A percentile compares a stretch with the other conserved stretches of the same genome.
phyloP scores from a whole-genome alignment of 805 yeast species.

The Wickerhamiella shivajii region DNA sequence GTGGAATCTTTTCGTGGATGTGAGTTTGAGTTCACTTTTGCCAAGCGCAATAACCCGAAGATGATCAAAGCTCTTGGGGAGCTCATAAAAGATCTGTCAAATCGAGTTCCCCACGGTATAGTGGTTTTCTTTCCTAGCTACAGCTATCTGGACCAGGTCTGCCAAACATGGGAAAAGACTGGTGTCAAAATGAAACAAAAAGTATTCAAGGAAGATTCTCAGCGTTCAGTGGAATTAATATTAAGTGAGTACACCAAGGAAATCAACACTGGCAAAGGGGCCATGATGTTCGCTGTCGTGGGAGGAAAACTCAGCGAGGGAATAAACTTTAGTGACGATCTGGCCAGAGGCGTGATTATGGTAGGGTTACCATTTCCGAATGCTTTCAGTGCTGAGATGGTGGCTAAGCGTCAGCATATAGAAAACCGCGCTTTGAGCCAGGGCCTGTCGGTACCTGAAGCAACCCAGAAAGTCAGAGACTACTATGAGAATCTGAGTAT shows the following conservation, averaged over 20 bases:
- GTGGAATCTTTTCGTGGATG: conserved; percentile 18
- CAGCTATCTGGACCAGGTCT: conserved; percentile 42
- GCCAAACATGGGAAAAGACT: conserved; percentile 36
- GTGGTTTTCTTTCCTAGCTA: conserved; percentile 83
- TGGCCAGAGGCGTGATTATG: conserved; percentile 81
- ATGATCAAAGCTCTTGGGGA: conserved; percentile 40
- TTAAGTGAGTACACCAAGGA: conserved; percentile 37
- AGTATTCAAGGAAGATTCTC: conserved; percentile 40
- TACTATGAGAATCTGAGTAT: conserved; percentile 76
- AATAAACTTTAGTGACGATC: conserved; percentile 70
- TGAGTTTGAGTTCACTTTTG: conserved; percentile 53
- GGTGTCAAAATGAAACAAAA: conserved; percentile 22
- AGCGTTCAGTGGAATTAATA: conserved; percentile 31
- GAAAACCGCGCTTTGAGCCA: conserved; percentile 34
- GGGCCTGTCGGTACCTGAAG: conserved; percentile 32
- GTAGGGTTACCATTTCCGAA: conserved; percentile 86
- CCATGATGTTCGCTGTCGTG: conserved; percentile 66
- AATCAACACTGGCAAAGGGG: conserved; percentile 34
- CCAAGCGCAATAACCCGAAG: conserved; percentile 34
- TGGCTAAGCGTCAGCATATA: conserved; percentile 53
- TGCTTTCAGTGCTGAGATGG: conserved; percentile 62
- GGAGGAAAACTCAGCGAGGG: conserved; percentile 93
- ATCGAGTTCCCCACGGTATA: conserved; percentile 51
- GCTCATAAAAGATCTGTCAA: conserved; percentile 30
- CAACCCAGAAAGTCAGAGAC: conserved; percentile 32